A percentile compares a stretch with the other conserved stretches of the same genome.
phyloP scores from a whole-genome alignment of 495 filamentous ascomycete genomes.

The Aspergillus sparsus region DNA sequence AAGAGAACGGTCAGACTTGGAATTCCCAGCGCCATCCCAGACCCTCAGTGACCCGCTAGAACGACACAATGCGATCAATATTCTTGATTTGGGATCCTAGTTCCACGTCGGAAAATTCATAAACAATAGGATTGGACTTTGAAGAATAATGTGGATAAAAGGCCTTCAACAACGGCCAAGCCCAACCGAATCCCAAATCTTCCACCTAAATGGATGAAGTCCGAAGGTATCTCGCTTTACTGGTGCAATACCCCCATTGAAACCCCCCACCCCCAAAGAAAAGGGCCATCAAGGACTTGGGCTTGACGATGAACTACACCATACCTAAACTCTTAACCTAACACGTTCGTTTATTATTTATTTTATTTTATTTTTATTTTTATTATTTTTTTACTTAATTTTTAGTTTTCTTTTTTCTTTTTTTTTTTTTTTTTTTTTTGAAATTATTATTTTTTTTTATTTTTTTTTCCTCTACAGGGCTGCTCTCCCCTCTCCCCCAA shows the following conservation, averaged over 20 bases:
- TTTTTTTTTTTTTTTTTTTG: not conserved
- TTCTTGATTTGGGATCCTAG: slow-evolving; percentile 17
- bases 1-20: slow-evolving; percentile 20
- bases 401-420: too few relatives aligned
- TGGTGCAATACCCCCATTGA: too few relatives aligned
- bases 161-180: slow-evolving; percentile 7
- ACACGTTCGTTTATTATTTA: too few relatives aligned
- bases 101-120: slow-evolving; percentile 29
- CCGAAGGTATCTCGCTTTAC: not conserved
- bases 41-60: slow-evolving; percentile 26
- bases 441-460: slow-evolving; percentile 15
- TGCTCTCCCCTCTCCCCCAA: not conserved
- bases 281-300: too few relatives aligned
- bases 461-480: slow-evolving; percentile 19
- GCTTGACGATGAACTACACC: too few relatives aligned
- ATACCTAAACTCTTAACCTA: too few relatives aligned
- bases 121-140: slow-evolving; percentile 10
- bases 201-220: not conserved
- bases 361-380: too few relatives aligned
- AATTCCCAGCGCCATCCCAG: slow-evolving; percentile 21
- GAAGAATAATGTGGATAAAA: not conserved
- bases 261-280: too few relatives aligned
- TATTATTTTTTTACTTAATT: too few relatives aligned
- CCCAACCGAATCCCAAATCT: not conserved
- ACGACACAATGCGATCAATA: slow-evolving; percentile 21